Evolutionary conservation across 768 basidiomycete genomes (phyloP), one percentile per base, ranked within the genome.

Genomic region (Lactifluus piperatus): DNA sequence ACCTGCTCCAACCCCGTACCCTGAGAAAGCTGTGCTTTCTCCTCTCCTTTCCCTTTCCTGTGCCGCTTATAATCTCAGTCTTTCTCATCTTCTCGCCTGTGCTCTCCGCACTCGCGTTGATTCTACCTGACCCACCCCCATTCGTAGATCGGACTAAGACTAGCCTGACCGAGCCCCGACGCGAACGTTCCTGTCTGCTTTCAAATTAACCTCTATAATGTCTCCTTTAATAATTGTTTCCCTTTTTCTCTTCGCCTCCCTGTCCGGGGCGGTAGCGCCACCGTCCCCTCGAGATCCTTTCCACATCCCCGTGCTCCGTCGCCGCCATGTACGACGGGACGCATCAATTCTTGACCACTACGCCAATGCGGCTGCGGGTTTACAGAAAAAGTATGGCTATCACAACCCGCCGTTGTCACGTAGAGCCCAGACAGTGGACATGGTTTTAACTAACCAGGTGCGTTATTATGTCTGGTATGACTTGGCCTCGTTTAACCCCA

Each of bases 381-480:
- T 53, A 20, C 51, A 78, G 48, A 22, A 22, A 43, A 84, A 81
- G 70, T 85, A 84, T 58, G 74, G 74, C 5, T 74, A 66, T 57
- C 27, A 63, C 18, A 20, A 6, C 8, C 10, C 59, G 11, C 32
- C 62, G 1, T 64, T 65, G 4, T 63, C 68, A 45, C 73, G 75
- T 62, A 71, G 80, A 27, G 75, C 73, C 9, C 66, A 67, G 45
- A 70, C 71, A 3, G 71, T 74, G 1, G 65, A 69, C 13, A 64
- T 83, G 9, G 52, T 71, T 1, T 69, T 81, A 46, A 76, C 73
- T 6, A 79, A 86, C 70, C 79, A 84, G 75, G 82, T 82, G 48
- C 14, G 74, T 65, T 37, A 18, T 18, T n/a, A 9, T 39, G n/a
- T 39, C 39, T 39, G 4, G 36, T 37, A 14, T 39, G 7, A 37